These are phyloP conservation scores for Coprinopsis strossmayeri DNA, from an alignment of 768 basidiomycete genomes.

Conservation along the genomic window DNA sequence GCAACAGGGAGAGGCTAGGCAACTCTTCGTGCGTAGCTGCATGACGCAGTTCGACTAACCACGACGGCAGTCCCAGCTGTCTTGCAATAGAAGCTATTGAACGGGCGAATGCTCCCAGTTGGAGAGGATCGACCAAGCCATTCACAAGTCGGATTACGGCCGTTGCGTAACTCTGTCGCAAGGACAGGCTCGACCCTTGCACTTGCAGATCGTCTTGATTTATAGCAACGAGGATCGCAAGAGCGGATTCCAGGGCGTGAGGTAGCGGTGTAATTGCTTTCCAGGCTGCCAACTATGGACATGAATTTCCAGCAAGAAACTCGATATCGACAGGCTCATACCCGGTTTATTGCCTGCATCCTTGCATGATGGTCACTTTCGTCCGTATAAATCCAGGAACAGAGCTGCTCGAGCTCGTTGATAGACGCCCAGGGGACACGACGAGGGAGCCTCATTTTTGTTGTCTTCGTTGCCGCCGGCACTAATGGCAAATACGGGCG, in stretches of 20 bases:
- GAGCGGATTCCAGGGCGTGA: slow-evolving; percentile 70
- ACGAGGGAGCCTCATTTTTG: slow-evolving; percentile 58
- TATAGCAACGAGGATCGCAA: slow-evolving; percentile 56
- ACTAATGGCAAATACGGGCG: neutral
- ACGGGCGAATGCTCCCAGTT: slow-evolving; percentile 82
- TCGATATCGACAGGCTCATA: slow-evolving; percentile 22
- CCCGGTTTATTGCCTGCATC: slow-evolving; percentile 55
- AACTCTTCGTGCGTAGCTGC: slow-evolving; percentile 95
- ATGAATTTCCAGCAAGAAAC: neutral
- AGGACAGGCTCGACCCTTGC: slow-evolving; percentile 29
- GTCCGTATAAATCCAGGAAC: slow-evolving; percentile 67
- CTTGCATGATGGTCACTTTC: slow-evolving; percentile 54
- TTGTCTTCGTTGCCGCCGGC: neutral
- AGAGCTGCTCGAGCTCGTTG: slow-evolving; percentile 68
- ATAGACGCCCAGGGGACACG: slow-evolving; percentile 74
- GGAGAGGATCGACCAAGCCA: slow-evolving; percentile 90
- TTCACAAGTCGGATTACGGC: slow-evolving; percentile 89
- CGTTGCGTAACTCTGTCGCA: slow-evolving; percentile 75
- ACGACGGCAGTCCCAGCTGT: slow-evolving; percentile 79
- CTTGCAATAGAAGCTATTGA: slow-evolving; percentile 85
- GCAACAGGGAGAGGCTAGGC: slow-evolving; percentile 73
- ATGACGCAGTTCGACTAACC: slow-evolving; percentile 91
- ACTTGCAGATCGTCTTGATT: slow-evolving; percentile 40
- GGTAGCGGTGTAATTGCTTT: slow-evolving; percentile 68
- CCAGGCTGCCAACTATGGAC: slow-evolving; percentile 69